Evolutionary conservation across 768 basidiomycete species (phyloP).

Genomic region (Lactarius tabidus): DNA sequence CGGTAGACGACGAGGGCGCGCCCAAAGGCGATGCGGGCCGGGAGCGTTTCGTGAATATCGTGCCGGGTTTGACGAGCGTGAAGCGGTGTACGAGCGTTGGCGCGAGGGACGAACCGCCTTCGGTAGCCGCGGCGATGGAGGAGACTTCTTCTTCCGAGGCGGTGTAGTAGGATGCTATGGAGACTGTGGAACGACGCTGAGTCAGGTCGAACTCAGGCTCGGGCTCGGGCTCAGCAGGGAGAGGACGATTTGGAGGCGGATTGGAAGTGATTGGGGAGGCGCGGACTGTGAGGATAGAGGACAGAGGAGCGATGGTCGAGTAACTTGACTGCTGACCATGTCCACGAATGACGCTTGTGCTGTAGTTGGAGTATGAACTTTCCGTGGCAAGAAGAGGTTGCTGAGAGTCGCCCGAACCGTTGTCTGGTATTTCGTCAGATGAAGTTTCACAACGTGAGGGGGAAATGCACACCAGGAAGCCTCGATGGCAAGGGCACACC

Average conservation of each 20-base stretch:
- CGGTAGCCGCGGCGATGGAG: slow-evolving; percentile 64
- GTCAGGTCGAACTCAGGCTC: background rate
- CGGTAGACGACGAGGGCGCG: background rate
- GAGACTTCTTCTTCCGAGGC: slow-evolving; percentile 40
- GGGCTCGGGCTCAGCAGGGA: slow-evolving; percentile 25
- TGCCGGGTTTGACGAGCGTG: slow-evolving; percentile 78
- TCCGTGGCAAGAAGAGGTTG: slow-evolving; percentile 52
- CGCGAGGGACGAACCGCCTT: slow-evolving; percentile 60
- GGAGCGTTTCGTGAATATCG: slow-evolving; percentile 40
- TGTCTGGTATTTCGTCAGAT: slow-evolving; percentile 2
- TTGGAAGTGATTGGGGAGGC: slow-evolving; percentile 25
- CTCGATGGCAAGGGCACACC: slow-evolving; percentile 13
- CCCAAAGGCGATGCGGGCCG: slow-evolving; percentile 31
- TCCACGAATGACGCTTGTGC: slow-evolving; percentile 60
- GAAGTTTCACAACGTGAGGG: background rate
- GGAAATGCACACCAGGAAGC: slow-evolving; percentile 7
- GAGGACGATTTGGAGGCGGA: slow-evolving; percentile 6
- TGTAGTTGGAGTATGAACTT: slow-evolving; percentile 56
- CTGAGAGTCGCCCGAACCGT: slow-evolving; percentile 10
- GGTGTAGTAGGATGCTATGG: slow-evolving; percentile 53
- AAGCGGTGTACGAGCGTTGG: slow-evolving; percentile 74
- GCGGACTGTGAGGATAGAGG: slow-evolving; percentile 52
- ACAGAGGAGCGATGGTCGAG: slow-evolving; percentile 32
- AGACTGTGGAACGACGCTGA: slow-evolving; percentile 20
- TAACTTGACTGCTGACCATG: slow-evolving; percentile 36